Base-by-base conservation (phyloP, 164 flowering plant species). In the Protea cynaroides region DNA sequence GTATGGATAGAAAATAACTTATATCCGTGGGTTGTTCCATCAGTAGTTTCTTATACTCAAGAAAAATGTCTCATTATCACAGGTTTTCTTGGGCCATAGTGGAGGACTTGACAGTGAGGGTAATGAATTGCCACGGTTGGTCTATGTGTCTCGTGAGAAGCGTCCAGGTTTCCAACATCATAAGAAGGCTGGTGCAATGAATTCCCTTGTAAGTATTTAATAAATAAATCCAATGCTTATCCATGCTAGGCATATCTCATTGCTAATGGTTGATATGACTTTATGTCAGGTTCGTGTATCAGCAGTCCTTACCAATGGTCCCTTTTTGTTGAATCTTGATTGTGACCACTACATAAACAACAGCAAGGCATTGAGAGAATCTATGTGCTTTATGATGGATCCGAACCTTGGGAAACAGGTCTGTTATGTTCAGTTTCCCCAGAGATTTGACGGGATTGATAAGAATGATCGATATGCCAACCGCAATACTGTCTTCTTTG, bases 341-440 rank as follows among this genome's bases (percentile, higher is more conserved):
- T 85, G 89, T 79, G 89, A 83, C 70, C 89, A 85, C 73, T 85
- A 85, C 71, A 80, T 85, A 43, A 83, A 85, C 76, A 85, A 85
- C 59, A 79, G 86, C 76, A 85, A 85, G 71, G 90, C 90, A 2
- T 71, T 85, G 55, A 68, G 87, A 54, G 90, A 85, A 73, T 84
- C 86, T 18, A 85, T 83, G 87, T 83, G 89, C 59, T 83, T 85
- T 66, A 59, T 83, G 76, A 85, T 85, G 89, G 89, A 85, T 62
- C 89, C 85, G 19, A 74, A 69, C 36, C 76, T 73, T 19, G 89
- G 89, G 49, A 81, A 77, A 68, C 69, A 75, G 44, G 78, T 85
- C 54, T 83, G 89, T 67, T 82, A 82, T 59, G 86, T 82, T 36
- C 86, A 82, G 56, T 82, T 82, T 68, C 86, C 86, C 7, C 86